Percentiles rank a stretch among this genome's conserved stretches.
Conservation (phyloP, 306 rosid species). For the Prinsepia uniflora region DNA sequence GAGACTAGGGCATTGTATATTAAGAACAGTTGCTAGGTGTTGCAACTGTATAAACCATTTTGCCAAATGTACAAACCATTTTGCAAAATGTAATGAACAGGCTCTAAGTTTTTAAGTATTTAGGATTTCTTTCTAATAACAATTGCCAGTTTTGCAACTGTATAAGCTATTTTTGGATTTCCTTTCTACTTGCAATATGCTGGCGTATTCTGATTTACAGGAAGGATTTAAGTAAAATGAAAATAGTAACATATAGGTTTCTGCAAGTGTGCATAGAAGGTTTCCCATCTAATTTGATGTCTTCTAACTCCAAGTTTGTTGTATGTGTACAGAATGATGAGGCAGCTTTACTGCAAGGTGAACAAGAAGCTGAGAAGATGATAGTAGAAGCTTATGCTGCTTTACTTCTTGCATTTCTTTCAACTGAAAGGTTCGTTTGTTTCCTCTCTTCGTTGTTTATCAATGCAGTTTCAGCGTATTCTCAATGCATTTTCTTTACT, state of each 20-base stretch:
- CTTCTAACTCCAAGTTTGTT: slow-evolving; percentile 23
- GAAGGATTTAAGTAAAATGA: too few species aligned
- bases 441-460: background rate
- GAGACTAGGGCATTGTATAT: background rate
- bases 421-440: slow-evolving; percentile 47
- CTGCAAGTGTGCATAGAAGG: background rate
- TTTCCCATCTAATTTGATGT: background rate
- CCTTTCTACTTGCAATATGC: too few species aligned
- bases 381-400: slow-evolving; percentile 58
- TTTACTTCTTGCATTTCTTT: slow-evolving; percentile 55
- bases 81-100: background rate
- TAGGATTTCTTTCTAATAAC: too few species aligned
- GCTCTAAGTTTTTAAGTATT: background rate
- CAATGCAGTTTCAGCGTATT: slow-evolving; percentile 6
- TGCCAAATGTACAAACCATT: too few species aligned
- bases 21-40: background rate
- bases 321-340: slow-evolving; percentile 61
- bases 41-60: background rate
- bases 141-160: too few species aligned
- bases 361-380: slow-evolving; percentile 87
- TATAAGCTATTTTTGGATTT: too few species aligned
- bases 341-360: slow-evolving; percentile 79
- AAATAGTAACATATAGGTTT: background rate
- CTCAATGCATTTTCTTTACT: slow-evolving; percentile 12
- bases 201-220: too few species aligned